Evolutionary conservation across 1,139 yeast genomes (phyloP), one percentile per base, ranked within the genome.

Genomic region (Kodamaea anthophila): DNA sequence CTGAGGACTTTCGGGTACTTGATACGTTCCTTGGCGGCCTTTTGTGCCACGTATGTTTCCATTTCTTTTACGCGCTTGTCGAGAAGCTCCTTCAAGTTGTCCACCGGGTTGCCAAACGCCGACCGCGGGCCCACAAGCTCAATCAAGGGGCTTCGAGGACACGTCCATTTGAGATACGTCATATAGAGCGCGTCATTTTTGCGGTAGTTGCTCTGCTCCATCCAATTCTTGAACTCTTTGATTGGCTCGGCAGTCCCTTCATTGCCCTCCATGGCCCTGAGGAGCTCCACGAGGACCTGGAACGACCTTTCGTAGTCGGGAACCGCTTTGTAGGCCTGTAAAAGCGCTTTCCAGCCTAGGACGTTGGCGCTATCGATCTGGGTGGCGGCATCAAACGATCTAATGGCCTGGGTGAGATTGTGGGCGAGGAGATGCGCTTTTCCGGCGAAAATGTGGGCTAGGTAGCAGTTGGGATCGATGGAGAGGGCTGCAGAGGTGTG

Each of bases 321-420:
- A n/a, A 46, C 46, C 5, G 49, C 45, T 32, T 57, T 60, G 18
- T 33, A 51, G 38, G 33, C 54, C 51, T 41, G 51, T 38, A 76
- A 56, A 37, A 79, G 65, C 0, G 96, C 97, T 49, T 84, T 86
- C 94, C 94, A 87, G 0, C 91, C 94, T 15, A 72, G 51, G 1
- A 76, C 39, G 32, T 77, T 74, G 1, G 60, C 58, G 0, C 78
- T 74, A 20, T 80, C 74, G 2, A 79, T 31, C 3, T 53, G 46
- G 2, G 74, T 68, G 0, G 96, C 96, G 24, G 51, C 53, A 16
- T 51, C 43, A 43, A 82, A 84, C 2, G 75, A 58, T 2, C 47
- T 45, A 2, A 60, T 47, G 0, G 94, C 80, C 3, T 65, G 55
- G 1, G 50, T 50, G 6, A 49, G 36, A 5, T 70, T 53, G 10